Evolutionary conservation across 2,329 filamentous ascomycete genomes (phyloP).

Genomic region (Camptophora hylomeconis): DNA sequence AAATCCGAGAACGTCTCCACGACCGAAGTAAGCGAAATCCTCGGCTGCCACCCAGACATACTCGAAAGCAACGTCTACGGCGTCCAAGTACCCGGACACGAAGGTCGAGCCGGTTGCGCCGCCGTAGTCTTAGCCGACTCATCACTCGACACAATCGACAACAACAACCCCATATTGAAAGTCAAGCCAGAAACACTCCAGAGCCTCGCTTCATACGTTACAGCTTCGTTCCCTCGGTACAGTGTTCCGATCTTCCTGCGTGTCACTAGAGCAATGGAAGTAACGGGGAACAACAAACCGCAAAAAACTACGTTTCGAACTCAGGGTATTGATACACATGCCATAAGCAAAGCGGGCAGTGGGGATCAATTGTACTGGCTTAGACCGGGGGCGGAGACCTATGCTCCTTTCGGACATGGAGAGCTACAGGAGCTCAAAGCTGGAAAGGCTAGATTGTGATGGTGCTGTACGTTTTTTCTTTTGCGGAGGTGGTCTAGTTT

Average conservation of each 20-base stretch:
- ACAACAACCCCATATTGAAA: slow-evolving; percentile 2
- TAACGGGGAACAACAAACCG: slow-evolving; percentile 80
- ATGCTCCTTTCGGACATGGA: slow-evolving; percentile 50
- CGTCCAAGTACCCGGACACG: slow-evolving; percentile 50
- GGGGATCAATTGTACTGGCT: slow-evolving; percentile 54
- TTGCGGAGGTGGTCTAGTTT: too few species aligned
- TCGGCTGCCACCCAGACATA: slow-evolving; percentile 44
- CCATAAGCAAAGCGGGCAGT: slow-evolving; percentile 23
- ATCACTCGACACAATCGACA: slow-evolving; percentile 2
- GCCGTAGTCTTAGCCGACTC: slow-evolving; percentile 28
- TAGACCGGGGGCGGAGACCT: slow-evolving; percentile 40
- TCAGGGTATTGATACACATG: slow-evolving; percentile 58
- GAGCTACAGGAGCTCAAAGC: slow-evolving; percentile 58
- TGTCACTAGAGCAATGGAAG: slow-evolving; percentile 47
- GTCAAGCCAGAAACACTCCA: slow-evolving; percentile 9
- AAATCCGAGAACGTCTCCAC: slow-evolving; percentile 58
- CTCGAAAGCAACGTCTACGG: slow-evolving; percentile 51
- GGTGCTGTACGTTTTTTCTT: too few species aligned
- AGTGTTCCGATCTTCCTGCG: slow-evolving; percentile 69
- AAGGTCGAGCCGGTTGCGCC: slow-evolving; percentile 54
- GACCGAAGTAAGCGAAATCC: slow-evolving; percentile 51
- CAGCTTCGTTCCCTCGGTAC: slow-evolving; percentile 56
- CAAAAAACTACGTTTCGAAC: slow-evolving; percentile 62
- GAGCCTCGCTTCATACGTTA: slow-evolving; percentile 11
- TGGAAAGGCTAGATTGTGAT: slow-evolving; percentile 58